Evolutionary conservation across 306 rosid genomes (phyloP).

Genomic region (Phaseolus lunatus): DNA sequence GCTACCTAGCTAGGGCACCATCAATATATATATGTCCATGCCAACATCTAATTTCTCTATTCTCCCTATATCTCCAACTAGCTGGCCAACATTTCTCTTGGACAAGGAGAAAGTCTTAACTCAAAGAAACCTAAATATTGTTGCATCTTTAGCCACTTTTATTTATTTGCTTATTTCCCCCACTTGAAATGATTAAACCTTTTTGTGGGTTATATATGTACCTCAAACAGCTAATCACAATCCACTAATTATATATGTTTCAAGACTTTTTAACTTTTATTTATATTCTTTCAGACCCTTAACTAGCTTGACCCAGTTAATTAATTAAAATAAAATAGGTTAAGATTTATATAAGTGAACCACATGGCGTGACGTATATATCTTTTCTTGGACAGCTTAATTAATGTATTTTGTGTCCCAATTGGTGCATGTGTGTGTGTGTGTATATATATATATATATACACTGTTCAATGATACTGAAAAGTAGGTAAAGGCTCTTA

Average conservation of each 20-base stretch:
- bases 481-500: slow-evolving; percentile 50
- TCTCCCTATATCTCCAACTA: slow-evolving; percentile 38
- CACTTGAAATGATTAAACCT: slow-evolving; percentile 43
- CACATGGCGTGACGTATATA: slow-evolving; percentile 74
- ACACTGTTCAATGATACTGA: slow-evolving; percentile 43
- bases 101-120: slow-evolving; percentile 22
- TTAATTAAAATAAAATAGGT: slow-evolving; percentile 42
- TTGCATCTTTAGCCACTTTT: slow-evolving; percentile 44
- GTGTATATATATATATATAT: slow-evolving; percentile 32
- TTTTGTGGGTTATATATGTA: slow-evolving; percentile 25
- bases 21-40: slow-evolving; percentile 25
- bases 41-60: slow-evolving; percentile 43
- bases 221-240: slow-evolving; percentile 48
- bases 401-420: slow-evolving; percentile 36
- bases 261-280: slow-evolving; percentile 43
- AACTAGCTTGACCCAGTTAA: slow-evolving; percentile 48
- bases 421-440: background rate
- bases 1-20: slow-evolving; percentile 23
- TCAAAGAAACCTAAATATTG: slow-evolving; percentile 23
- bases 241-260: slow-evolving; percentile 41
- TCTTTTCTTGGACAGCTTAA: slow-evolving; percentile 56
- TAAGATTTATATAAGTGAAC: slow-evolving; percentile 52
- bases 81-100: slow-evolving; percentile 39
- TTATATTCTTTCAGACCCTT: slow-evolving; percentile 33
- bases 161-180: background rate